Conservation (phyloP, 1,284 basidiomycete species). For the Neotropicomus parvogracilis region DNA sequence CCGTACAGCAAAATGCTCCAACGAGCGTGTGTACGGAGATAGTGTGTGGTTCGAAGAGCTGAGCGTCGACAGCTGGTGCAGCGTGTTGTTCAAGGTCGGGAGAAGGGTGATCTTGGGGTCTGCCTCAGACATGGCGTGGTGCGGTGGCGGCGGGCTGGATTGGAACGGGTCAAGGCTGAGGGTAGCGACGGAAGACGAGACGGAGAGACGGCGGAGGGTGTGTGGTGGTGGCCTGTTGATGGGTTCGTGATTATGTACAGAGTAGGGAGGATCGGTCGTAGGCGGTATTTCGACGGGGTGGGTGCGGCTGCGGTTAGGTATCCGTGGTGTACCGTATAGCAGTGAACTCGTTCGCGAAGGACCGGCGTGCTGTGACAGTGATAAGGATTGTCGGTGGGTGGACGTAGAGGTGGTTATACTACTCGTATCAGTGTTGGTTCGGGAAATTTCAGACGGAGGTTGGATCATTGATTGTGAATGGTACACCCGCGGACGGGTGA, state of each 20-base stretch:
- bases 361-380: constrained; percentile 14
- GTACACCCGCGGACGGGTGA: constrained; percentile 70
- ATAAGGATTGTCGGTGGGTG: constrained; percentile 7
- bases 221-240: constrained; percentile 27
- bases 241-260: constrained; percentile 19
- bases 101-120: constrained; percentile 68
- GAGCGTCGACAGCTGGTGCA: constrained; percentile 81
- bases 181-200: constrained; percentile 37
- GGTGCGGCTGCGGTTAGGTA: constrained; percentile 29
- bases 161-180: constrained; percentile 32
- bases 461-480: constrained; percentile 69
- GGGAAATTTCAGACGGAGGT: constrained; percentile 37
- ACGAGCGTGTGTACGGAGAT: constrained; percentile 83
- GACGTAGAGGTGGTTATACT: constrained; percentile 10
- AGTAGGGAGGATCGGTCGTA: constrained; percentile 24
- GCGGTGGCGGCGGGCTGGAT: constrained; percentile 39
- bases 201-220: constrained; percentile 40
- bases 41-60: constrained; percentile 86
- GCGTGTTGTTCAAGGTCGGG: constrained; percentile 62
- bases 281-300: constrained; percentile 35
- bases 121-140: constrained; percentile 32
- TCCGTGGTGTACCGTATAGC: constrained; percentile 7
- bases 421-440: constrained; percentile 2
- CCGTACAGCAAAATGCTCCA: constrained; percentile 87
- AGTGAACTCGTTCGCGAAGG: constrained; percentile 17